A percentile compares a stretch with the other conserved stretches of the same genome.
Evolutionary conservation across 2,329 filamentous ascomycete genomes (phyloP).

Genomic region (Ophiostoma himal-ulmi): DNA sequence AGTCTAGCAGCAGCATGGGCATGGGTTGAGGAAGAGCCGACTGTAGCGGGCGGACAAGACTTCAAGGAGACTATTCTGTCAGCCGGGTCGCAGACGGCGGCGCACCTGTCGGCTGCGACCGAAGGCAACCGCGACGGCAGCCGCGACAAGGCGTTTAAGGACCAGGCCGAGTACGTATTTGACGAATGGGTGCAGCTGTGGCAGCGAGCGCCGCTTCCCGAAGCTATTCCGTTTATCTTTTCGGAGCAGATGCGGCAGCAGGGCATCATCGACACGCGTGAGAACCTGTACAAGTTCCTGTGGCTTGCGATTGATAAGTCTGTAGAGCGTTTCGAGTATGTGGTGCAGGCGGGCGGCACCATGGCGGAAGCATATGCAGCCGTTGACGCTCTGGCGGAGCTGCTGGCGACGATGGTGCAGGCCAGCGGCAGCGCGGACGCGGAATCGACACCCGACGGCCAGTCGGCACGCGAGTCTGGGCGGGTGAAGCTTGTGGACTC

Average conservation of each 20-base stretch:
- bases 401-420: conserved; percentile 70
- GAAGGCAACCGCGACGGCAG: conserved; percentile 34
- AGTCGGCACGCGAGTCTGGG: conserved; percentile 39
- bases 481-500: conserved; percentile 71
- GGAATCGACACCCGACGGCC: conserved; percentile 29
- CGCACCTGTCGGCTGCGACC: conserved; percentile 22
- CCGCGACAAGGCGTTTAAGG: conserved; percentile 49
- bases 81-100: conserved; percentile 36
- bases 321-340: conserved; percentile 69
- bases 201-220: conserved; percentile 68
- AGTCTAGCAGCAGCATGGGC: conserved; percentile 75
- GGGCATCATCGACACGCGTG: conserved; percentile 64
- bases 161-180: conserved; percentile 91
- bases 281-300: conserved; percentile 74
- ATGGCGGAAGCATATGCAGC: conserved; percentile 52
- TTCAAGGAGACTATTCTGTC: conserved; percentile 59
- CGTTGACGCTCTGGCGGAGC: conserved; percentile 75
- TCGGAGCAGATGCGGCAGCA: conserved; percentile 75
- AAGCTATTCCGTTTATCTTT: conserved; percentile 68
- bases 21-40: conserved; percentile 72
- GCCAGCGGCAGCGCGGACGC: conserved; percentile 55
- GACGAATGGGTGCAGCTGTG: conserved; percentile 87
- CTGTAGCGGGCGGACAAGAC: conserved; percentile 57
- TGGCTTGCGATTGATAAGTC: conserved; percentile 75
- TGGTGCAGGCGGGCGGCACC: conserved; percentile 55